Evolutionary conservation across 331 rosid species (phyloP), one percentile per base, ranked within the genome.

Genomic region (Quercus phellos): DNA sequence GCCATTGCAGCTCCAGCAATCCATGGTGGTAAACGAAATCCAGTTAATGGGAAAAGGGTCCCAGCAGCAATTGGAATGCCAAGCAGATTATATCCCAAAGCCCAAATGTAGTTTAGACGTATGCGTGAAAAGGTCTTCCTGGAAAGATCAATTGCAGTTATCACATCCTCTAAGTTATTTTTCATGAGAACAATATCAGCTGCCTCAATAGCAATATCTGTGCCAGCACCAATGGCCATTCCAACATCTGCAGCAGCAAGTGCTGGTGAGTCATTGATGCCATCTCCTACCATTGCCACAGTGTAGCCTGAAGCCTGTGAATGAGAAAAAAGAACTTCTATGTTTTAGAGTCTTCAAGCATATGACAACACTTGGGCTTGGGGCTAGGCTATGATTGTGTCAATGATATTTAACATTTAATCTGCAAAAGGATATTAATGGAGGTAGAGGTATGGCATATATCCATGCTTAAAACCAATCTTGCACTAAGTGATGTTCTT

Each of bases 1-100:
- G 98, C 98, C 98, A 94, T 94, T 16, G 98, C 98, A 32, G 98
- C 98, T 77, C 98, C 98, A 38, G 98, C 98, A 80, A 94, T 87
- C 97, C 97, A 94, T 5, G 98, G 98, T 0, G 98, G 98, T 46
- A 94, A 84, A 1, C 96, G 85, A 74, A 90, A 89, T 43, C 90
- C 75, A 4, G 96, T 90, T 0, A 86, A 85, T 18, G 98, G 98
- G 84, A 89, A 91, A 72, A 91, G 89, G 63, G 75, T 90, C 77
- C 98, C 98, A 1, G 97, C 97, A 27, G 98, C 98, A 1, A 94
- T 90, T 55, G 97, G 98, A 24, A 94, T 91, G 19, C 97, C 94
- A 35, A 94, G 91, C 11, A 91, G 79, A 63, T 94, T 94, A 55
- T 94, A 91, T 54, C 96, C 97, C 73, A 94, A 81, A 14, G 98